Base-by-base conservation (phyloP, 2,329 filamentous ascomycete species). In the Escovopsis weberi region DNA sequence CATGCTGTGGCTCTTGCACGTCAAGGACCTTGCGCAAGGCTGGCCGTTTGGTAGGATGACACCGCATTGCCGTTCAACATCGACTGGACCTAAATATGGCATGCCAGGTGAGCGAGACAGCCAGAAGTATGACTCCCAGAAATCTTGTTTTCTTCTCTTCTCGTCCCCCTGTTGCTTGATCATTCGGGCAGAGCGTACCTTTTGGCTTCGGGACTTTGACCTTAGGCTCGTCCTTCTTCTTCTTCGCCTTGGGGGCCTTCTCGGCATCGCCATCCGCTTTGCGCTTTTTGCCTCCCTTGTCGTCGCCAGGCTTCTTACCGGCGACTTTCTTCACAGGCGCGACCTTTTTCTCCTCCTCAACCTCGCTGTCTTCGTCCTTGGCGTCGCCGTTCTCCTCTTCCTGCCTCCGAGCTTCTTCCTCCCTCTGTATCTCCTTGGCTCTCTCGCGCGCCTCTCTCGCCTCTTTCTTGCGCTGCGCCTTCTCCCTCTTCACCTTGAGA, bases 1-100 rank as follows among this genome's bases (percentile, higher is more conserved):
- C 88, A 95, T 94, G n/a, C 75, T 81, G 51, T 95, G 88, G 46
- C 82, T 89, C 64, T 95, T 95, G 69, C 88, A 95, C 0, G 88
- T 95, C 45, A 95, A 64, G 4, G 85, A 93, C 43, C 88, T 71
- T 10, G 88, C 88, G 59, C 88, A 95, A 43, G 83, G 83, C 46
- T 85, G 82, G 1, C 87, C 86, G 55, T 94, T 94, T 0, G 84
- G 75, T 43, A 94, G 68, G 19, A 81, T 71, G 33, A 95, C 88
- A 70, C 88, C 88, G 55, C 88, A 95, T 64, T 95, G 88, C 53
- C 83, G 78, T 65, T 94, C 88, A 18, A 95, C 88, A 61, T 95
- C 88, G 35, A 95, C 88, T 3, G 88, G 88, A 0, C 86, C 75
- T 77, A 48, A 18, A 6, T 15, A 40, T 19, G 28, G 4, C 26